Evolutionary conservation across 305 asterid genomes (phyloP).

Genomic region (Galium porrigens): DNA sequence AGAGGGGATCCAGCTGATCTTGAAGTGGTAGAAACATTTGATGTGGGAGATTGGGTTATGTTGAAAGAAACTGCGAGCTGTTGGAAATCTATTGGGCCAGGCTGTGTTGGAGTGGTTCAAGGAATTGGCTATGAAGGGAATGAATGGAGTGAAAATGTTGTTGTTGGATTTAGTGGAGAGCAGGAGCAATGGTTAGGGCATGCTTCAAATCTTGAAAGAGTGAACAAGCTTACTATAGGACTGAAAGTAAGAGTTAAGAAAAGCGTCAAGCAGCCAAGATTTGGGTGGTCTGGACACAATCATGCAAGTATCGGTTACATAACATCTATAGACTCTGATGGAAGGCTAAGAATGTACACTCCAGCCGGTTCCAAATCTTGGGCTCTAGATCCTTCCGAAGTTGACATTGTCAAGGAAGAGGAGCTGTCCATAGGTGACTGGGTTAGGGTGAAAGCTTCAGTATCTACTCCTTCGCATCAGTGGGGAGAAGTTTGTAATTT

Average conservation of each 20-base stretch:
- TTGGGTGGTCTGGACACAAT: conserved; percentile 84
- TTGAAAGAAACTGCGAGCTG: conserved; percentile 32
- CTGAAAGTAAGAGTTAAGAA: conserved; percentile 49
- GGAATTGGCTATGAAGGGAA: conserved; percentile 55
- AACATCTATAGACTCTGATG: conserved; percentile 77
- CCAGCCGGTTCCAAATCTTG: conserved; percentile 75
- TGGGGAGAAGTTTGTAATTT: conserved; percentile 72
- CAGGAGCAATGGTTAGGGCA: conserved; percentile 70
- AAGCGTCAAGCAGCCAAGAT: conserved; percentile 63
- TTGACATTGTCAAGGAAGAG: conserved; percentile 54
- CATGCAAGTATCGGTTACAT: conserved; percentile 56
- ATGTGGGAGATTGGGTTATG: conserved; percentile 82
- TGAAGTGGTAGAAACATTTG: conserved; percentile 49
- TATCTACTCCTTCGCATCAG: conserved; percentile 61
- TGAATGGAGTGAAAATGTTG: conserved; percentile 44
- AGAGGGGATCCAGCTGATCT: conserved; percentile 87
- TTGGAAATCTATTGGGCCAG: conserved; percentile 66
- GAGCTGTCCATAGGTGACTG: conserved; percentile 51
- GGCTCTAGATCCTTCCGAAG: conserved; percentile 84
- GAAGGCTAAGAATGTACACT: conserved; percentile 70
- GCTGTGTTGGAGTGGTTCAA: conserved; percentile 77
- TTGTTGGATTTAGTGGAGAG: conserved; percentile 77
- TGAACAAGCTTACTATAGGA: conserved; percentile 40
- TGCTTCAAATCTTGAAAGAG: conserved; percentile 36
- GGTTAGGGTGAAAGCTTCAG: conserved; percentile 54